These are phyloP conservation scores for Elsinoe arachidis DNA, from an alignment of 2,329 filamentous ascomycete species.

Conservation along the genomic window DNA sequence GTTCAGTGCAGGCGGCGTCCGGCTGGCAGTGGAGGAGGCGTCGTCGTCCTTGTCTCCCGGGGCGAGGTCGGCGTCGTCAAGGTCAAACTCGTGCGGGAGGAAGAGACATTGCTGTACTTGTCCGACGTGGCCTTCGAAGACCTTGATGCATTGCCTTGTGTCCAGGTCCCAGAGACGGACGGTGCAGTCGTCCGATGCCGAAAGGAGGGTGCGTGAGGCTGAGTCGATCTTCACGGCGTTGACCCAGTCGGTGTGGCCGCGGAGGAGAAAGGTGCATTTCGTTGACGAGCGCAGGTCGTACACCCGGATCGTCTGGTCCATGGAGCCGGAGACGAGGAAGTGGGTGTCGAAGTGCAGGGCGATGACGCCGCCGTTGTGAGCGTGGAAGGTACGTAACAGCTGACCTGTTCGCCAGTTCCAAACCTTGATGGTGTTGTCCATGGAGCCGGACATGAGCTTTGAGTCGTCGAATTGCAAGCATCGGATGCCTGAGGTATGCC, in stretches of 20 bases:
- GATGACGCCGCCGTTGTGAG: constrained; percentile 75
- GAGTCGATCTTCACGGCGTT: constrained; percentile 89
- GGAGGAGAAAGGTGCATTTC: constrained; percentile 68
- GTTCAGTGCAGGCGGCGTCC: constrained; percentile 17
- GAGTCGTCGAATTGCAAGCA: constrained; percentile 88
- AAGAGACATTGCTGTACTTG: constrained; percentile 88
- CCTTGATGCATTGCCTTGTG: constrained; percentile 64
- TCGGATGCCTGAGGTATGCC: constrained; percentile 75
- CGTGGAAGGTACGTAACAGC: constrained; percentile 70
- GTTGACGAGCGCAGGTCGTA: constrained; percentile 70
- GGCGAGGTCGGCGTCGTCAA: constrained; percentile 59
- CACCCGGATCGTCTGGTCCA: constrained; percentile 82
- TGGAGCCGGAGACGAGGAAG: constrained; percentile 77
- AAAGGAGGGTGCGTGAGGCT: constrained; percentile 65
- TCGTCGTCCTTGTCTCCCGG: constrained; percentile 48
- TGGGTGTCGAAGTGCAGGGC: constrained; percentile 79
- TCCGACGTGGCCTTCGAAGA: constrained; percentile 82
- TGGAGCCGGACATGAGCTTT: constrained; percentile 81
- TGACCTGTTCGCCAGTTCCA: constrained; percentile 96
- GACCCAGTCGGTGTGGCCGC: constrained; percentile 88
- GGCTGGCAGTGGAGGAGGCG: constrained; percentile 22
- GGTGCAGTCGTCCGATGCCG: constrained; percentile 86
- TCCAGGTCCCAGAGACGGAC: constrained; percentile 91
- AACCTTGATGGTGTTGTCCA: constrained; percentile 80
- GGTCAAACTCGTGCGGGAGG: constrained; percentile 79